Percentiles rank a stretch among this genome's conserved stretches.
These are phyloP conservation scores for Xylaria nigripes DNA, from an alignment of 495 filamentous ascomycete genomes.

Conservation along the genomic window DNA sequence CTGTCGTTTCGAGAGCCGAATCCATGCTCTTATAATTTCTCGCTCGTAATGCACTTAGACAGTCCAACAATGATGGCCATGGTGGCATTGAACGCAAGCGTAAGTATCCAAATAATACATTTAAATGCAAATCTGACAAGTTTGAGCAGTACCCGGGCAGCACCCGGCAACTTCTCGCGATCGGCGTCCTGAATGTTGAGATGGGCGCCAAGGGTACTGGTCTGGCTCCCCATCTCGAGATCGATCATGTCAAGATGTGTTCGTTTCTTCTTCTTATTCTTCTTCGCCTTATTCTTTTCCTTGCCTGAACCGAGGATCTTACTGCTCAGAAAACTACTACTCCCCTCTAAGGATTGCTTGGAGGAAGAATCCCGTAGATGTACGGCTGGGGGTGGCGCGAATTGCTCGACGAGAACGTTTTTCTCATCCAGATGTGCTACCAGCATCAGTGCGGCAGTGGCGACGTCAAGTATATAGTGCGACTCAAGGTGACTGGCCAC, in stretches of 20 bases:
- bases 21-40: conserved; percentile 25
- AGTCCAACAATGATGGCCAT: conserved; percentile 30
- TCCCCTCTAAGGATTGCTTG: conserved; percentile 13
- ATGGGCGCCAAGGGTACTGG: conserved; percentile 32
- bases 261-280: conserved; percentile 26
- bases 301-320: conserved; percentile 10
- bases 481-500: conserved; percentile 46
- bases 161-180: conserved; percentile 34
- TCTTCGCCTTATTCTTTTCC: conserved; percentile 7
- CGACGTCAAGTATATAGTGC: conserved; percentile 69
- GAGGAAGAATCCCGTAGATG: conserved; percentile 11
- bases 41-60: conserved; percentile 32
- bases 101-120: conserved; percentile 38
- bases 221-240: conserved; percentile 49
- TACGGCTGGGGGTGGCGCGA: conserved; percentile 43
- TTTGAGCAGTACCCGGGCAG: conserved; percentile 31
- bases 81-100: conserved; percentile 37
- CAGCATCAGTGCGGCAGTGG: conserved; percentile 57
- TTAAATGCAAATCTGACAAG: conserved; percentile 37
- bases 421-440: conserved; percentile 58
- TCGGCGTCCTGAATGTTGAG: conserved; percentile 26
- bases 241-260: conserved; percentile 45
- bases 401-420: conserved; percentile 37
- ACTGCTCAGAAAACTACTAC: conserved; percentile 21
- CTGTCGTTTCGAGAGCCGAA: neutral